Evolutionary conservation across 441 rosid genomes (phyloP), one percentile per base, ranked within the genome.

Genomic region (Mallotus repandus): DNA sequence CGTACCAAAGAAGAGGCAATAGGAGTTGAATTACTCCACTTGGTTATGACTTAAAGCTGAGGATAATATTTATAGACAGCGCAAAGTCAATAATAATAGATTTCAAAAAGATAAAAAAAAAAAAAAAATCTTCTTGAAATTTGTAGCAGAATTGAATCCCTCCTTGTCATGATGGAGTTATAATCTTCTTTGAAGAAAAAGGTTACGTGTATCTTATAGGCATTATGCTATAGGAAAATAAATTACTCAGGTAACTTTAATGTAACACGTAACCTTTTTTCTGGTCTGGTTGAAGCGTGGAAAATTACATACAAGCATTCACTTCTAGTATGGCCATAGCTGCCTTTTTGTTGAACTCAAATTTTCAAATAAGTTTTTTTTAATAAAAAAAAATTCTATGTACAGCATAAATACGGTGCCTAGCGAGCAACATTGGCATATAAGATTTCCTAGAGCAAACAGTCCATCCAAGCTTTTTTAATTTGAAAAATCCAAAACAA

Each of bases 1-100:
- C 72, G 76, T 66, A 62, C 54, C 55, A 46, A 41, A 25, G 58
- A 71, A 58, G 21, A 70, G 67, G 67, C 62, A 15, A 76, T 46
- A 54, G 69, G 57, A 76, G n/a, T 19, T 10, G 18, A 21, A 18
- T 75, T 57, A 55, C 59, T 25, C 11, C 73, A 35, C 45, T 74
- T 29, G n/a, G n/a, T 9, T 10, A 1, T 0, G 29, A 22, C n/a
- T 68, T 60, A 21, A 52, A 61, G 45, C 67, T n/a, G 68, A 63
- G 15, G 7, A 58, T 45, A 14, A 10, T 19, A 66, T 5, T 19
- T 12, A 49, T 18, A 38, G 10, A 49, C 14, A 62, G 21, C 16
- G 66, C 48, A 45, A 29, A 64, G 25, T 25, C 57, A 66, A 25
- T 52, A 15, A 11, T 49, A 15, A 14, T 0, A 11, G 6, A 62